Percentiles rank a stretch among this genome's conserved stretches.
These are phyloP conservation scores for Xerocomellus intermedius DNA, from an alignment of 768 basidiomycete genomes.

Conservation along the genomic window DNA sequence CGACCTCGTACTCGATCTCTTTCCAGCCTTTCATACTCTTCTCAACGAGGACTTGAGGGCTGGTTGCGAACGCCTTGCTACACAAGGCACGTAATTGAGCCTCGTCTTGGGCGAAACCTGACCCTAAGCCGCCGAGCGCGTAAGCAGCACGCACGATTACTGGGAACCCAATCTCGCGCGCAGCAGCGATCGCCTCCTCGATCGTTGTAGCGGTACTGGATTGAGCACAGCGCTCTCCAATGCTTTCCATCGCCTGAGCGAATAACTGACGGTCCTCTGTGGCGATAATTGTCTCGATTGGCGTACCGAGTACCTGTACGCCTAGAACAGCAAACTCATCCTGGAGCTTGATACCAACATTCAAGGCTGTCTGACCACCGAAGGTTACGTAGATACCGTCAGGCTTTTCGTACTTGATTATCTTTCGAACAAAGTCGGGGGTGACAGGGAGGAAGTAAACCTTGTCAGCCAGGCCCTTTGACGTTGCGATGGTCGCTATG, in stretches of 20 bases:
- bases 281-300: conserved; percentile 94
- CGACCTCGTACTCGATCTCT: conserved; percentile 99
- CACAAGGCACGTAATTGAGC: conserved; percentile 86
- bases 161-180: conserved; percentile 84
- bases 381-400: conserved; percentile 99
- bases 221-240: conserved; percentile 94
- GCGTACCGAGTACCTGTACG: conserved; percentile 92
- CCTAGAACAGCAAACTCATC: conserved; percentile 92
- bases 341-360: conserved; percentile 96
- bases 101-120: conserved; percentile 95
- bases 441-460: conserved; percentile 99
- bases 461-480: conserved; percentile 97
- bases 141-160: conserved; percentile 97
- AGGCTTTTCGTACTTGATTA: conserved; percentile 98
- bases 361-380: conserved; percentile 95
- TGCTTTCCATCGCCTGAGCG: conserved; percentile 90
- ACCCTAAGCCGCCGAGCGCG: conserved; percentile 92
- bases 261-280: conserved; percentile 97
- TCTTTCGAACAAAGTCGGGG: conserved; percentile 95
- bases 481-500: conserved; percentile 97
- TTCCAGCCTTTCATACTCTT: conserved; percentile 99
- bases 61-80: conserved; percentile 94
- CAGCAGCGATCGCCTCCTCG: conserved; percentile 83
- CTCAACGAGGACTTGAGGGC: conserved; percentile 98
- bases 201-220: conserved; percentile 82